Evolutionary conservation across 129 eudicot species (phyloP), one percentile per base, ranked within the genome.

Genomic region (Saussurea involucrata): DNA sequence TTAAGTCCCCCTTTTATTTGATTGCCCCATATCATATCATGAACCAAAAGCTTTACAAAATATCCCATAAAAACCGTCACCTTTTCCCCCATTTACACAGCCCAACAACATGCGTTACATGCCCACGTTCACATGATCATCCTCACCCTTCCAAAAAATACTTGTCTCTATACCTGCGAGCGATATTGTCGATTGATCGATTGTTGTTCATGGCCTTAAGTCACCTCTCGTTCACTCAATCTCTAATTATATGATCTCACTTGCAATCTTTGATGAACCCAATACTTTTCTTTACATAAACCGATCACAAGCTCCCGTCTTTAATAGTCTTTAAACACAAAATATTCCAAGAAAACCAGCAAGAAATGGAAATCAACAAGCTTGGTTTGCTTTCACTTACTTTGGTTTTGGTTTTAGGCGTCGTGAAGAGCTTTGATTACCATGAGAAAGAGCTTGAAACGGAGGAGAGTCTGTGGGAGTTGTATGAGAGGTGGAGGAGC

Each of bases 401-500:
- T 22, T 18, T 83, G 60, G 82, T 78, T 13, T 68, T 85, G 67
- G 21, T 87, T 63, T 53, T 89, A 20, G 75, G 76, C 0, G 37
- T 87, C 20, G 83, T 74, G 8, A 72, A 80, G 25, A 49, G 89
- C 72, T 85, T 92, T 17, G 90, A 92, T 77, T 87, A 69, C 84
- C 82, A 76, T 13, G 96, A 92, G 63, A 66, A 82, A 32, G 97
- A 89, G n/a, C 57, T 89, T 73, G 90, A 84, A 61, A 77, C 91
- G 0, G 97, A 92, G 20, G 93, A 92, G 68, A 72, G 80, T 2
- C 32, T 89, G 49, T 87, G 91, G 93, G 82, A 71, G 8, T 24
- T 92, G 74, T 92, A 92, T 80, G 87, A 86, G 83, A 80, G 91
- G 78, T 92, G 97, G 97, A 82, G 93, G 85, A 86, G 87, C 79